Evolutionary conservation across 2,329 filamentous ascomycete genomes (phyloP), one percentile per base, ranked within the genome.

Genomic region (Aspergillus intermedius): DNA sequence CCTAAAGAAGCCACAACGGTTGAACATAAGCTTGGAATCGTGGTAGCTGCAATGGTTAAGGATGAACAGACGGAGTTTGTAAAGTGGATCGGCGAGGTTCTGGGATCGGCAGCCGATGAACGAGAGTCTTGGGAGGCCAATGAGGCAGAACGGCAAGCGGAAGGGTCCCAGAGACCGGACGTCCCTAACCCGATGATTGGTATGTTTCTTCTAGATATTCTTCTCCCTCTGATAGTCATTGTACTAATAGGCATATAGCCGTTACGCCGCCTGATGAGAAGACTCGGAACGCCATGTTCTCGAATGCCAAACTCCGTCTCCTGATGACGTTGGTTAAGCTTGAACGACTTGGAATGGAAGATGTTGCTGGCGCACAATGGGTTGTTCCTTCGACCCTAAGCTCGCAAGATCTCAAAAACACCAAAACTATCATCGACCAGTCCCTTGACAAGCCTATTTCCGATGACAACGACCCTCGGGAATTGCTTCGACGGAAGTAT

Each of bases 251-350:
- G 4, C 5, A 4, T 37, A 28, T 59, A 85, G 81, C 71, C 48
- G 71, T 90, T 46, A 78, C 77, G 45, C 77, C 86, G 0, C 82
- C 86, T 49, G 82, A 79, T 39, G 81, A 87, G 42, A 76, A 80
- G 44, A 81, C 83, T 37, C 82, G 83, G 45, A 78, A 77, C 19
- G 86, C 88, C 22, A 83, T 95, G 70, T 94, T 94, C 74, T 94
- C 89, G 63, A 94, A 97, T 67, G 84, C 87, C 8, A 85, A 91
- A 60, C 77, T 97, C 2, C 86, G 91, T 30, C 81, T 97, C 1
- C 78, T 98, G 3, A 86, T 97, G 79, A 84, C 77, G 1, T 76
- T 93, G 0, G 76, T 86, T 15, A 87, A 87, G 0, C 80, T 94
- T 52, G 77, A 86, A 59, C 77, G 84, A 45, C 63, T 81, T 6